Evolutionary conservation across 805 yeast genomes (phyloP), one percentile per base, ranked within the genome.

Genomic region (Hanseniaspora guilliermondii): DNA sequence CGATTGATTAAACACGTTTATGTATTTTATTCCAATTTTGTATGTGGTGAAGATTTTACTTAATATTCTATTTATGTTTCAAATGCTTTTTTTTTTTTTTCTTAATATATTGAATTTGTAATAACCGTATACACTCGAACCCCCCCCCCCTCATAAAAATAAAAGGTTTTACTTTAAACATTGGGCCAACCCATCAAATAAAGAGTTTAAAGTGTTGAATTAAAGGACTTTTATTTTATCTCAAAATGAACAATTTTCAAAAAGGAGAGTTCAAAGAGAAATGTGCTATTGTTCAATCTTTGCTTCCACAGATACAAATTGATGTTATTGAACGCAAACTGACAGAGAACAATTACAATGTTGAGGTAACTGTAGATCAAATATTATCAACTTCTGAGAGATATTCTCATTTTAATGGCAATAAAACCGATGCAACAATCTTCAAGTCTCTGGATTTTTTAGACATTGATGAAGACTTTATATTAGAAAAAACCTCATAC

Each of bases 351-450:
- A 33, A 35, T 27, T 14, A 36, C 6, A 21, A 25, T 17, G 52
- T 36, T 19, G 36, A 24, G 5, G 12, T 16, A 17, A 21, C 30
- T 19, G 36, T 19, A 22, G 32, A 37, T 16, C 30, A 38, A 11
- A 14, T 27, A 17, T 16, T 48, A 50, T 55, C 63, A 61, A 30
- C 59, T 76, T 32, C 59, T 62, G 47, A 73, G 70, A 14, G 70
- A 79, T 64, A 78, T 79, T 56, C 82, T 83, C 0, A 62, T 70
- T 16, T 8, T 57, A 69, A 2, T 68, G 70, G 2, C 40, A 62
- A 4, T 63, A 59, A 6, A 7, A 22, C 11, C 11, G 27, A 22
- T 11, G 42, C 11, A 21, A n/a, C 9, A 12, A 21, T 2, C 57
- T 58, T 7, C 62, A 79, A 7, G 58, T 64, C 3, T 57, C 60